These are phyloP conservation scores for Nakazawaea wyomingensis DNA, from an alignment of 805 yeast genomes.

Conservation along the genomic window DNA sequence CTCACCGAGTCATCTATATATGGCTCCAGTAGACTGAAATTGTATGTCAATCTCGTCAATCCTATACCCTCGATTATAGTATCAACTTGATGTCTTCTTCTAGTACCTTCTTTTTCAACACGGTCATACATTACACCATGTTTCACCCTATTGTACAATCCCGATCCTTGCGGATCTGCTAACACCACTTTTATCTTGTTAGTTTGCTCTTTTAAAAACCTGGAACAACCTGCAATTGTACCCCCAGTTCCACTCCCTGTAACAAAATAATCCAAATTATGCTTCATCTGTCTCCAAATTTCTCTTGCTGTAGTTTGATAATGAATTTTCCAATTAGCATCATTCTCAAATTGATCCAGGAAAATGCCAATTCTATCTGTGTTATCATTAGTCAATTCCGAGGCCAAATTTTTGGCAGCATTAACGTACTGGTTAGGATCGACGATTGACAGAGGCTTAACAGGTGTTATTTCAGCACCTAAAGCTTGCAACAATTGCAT, in stretches of 20 bases:
- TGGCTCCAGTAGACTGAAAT: slow-evolving; percentile 66
- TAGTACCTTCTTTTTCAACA: slow-evolving; percentile 86
- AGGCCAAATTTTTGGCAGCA: slow-evolving; percentile 68
- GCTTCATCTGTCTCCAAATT: slow-evolving; percentile 68
- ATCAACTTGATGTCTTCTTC: slow-evolving; percentile 95
- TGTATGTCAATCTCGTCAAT: slow-evolving; percentile 76
- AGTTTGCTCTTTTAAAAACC: slow-evolving; percentile 53
- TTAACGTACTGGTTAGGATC: slow-evolving; percentile 93
- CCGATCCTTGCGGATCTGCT: slow-evolving; percentile 97
- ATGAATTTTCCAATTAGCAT: slow-evolving; percentile 83
- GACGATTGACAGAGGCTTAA: slow-evolving; percentile 91
- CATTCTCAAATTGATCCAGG: slow-evolving; percentile 95
- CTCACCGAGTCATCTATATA: slow-evolving; percentile 74
- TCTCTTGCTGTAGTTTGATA: slow-evolving; percentile 88
- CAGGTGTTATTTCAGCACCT: slow-evolving; percentile 82
- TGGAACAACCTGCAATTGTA: slow-evolving; percentile 88
- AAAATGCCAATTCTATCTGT: slow-evolving; percentile 57
- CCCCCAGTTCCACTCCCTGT: slow-evolving; percentile 98
- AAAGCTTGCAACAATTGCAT: slow-evolving; percentile 61
- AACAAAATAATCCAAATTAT: slow-evolving; percentile 66
- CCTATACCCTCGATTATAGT: slow-evolving; percentile 95
- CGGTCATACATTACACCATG: slow-evolving; percentile 91
- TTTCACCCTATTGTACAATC: slow-evolving; percentile 78
- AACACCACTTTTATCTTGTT: slow-evolving; percentile 48
- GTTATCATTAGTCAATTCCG: slow-evolving; percentile 36